phyloP scores from a whole-genome alignment of 768 basidiomycete genomes.

The Mrakia hoshinonis region DNA sequence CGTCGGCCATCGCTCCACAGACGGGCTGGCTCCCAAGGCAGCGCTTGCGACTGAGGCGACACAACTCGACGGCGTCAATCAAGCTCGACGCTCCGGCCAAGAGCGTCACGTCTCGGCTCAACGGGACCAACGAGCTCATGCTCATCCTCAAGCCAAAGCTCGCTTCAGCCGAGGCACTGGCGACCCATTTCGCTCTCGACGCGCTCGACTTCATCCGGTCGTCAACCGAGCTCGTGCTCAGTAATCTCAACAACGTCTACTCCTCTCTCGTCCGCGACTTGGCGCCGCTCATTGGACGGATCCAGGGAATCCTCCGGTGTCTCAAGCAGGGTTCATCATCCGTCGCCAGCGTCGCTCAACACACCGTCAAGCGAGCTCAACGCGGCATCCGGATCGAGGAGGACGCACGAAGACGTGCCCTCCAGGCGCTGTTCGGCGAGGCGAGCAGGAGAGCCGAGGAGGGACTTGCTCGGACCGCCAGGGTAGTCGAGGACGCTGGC shows the following conservation, averaged over 20 bases:
- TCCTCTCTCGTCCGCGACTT: background rate
- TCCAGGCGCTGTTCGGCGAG: background rate
- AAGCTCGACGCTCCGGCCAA: background rate
- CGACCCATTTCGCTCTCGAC: background rate
- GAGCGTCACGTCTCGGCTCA: background rate
- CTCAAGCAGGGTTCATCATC: background rate
- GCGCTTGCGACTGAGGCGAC: background rate
- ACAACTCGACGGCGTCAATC: background rate
- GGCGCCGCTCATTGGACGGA: background rate
- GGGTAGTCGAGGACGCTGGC: background rate
- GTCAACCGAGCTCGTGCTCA: background rate
- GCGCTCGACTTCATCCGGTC: background rate
- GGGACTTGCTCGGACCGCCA: background rate
- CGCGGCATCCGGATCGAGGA: background rate
- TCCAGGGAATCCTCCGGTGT: background rate
- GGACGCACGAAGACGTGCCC: background rate
- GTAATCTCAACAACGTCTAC: background rate
- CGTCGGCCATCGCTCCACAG: background rate
- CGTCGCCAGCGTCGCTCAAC: background rate
- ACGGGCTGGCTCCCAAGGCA: background rate
- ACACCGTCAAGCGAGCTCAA: background rate
- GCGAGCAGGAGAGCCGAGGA: background rate
- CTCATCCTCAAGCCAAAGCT: background rate
- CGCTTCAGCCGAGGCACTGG: background rate
- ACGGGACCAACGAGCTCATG: background rate